Evolutionary conservation across 1,284 basidiomycete species (phyloP).

Genomic region (Cutaneotrichosporon sp.): DNA sequence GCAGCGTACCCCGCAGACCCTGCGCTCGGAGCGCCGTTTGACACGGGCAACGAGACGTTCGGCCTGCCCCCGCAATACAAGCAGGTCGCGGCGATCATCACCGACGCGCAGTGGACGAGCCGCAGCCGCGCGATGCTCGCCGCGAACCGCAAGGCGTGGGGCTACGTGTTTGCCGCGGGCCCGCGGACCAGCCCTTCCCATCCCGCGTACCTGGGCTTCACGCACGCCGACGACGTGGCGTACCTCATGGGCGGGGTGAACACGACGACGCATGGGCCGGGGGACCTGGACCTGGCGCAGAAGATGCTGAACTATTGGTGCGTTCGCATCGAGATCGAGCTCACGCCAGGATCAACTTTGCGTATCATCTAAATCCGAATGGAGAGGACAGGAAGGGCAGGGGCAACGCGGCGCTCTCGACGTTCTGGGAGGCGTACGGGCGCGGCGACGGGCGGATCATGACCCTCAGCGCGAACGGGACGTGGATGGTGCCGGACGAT

Average conservation of each 20-base stretch:
- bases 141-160: constrained; percentile 38
- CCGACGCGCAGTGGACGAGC: constrained; percentile 38
- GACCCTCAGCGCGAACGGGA: neutral
- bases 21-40: constrained; percentile 30
- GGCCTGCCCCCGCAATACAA: constrained; percentile 34
- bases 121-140: constrained; percentile 35
- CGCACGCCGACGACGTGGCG: constrained; percentile 34
- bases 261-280: constrained; percentile 26
- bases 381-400: neutral
- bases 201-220: neutral
- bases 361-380: constrained; percentile 29
- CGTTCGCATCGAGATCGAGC: constrained; percentile 6
- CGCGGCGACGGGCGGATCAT: neutral
- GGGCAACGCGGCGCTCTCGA: constrained; percentile 1
- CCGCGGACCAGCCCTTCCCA: neutral
- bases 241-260: constrained; percentile 32
- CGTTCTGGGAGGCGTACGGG: neutral
- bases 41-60: constrained; percentile 48
- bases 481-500: neutral
- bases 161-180: constrained; percentile 22
- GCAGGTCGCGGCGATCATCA: constrained; percentile 33
- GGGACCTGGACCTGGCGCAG: constrained; percentile 27
- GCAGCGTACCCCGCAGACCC: constrained; percentile 1
- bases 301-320: constrained; percentile 45
- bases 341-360: constrained; percentile 47